Percentiles rank a stretch among this genome's conserved stretches.
phyloP scores from a whole-genome alignment of 2,329 filamentous ascomycete species.

The Calonectria naviculata region DNA sequence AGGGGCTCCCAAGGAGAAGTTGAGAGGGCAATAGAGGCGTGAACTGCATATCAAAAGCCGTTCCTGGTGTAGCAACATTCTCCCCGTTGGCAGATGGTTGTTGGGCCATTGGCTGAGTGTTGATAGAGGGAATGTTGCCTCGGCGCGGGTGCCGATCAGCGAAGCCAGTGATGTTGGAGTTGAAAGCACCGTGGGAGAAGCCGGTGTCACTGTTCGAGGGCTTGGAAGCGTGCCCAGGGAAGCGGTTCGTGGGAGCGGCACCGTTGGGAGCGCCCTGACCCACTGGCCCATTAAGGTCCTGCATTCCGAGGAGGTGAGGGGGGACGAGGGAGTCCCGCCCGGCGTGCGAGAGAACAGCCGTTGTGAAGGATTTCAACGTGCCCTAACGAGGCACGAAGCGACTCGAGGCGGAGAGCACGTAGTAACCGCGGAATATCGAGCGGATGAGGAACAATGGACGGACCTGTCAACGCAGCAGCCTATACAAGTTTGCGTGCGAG shows the following conservation, averaged over 20 bases:
- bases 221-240: slow-evolving; percentile 79
- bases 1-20: slow-evolving; percentile 93
- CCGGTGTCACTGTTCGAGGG: slow-evolving; percentile 86
- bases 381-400: slow-evolving; percentile 45
- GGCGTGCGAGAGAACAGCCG: slow-evolving; percentile 82
- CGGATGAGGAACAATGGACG: slow-evolving; percentile 22
- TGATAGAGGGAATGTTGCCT: slow-evolving; percentile 90
- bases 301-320: slow-evolving; percentile 91
- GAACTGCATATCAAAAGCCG: slow-evolving; percentile 97
- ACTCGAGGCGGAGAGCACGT: slow-evolving; percentile 21
- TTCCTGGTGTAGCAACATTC: slow-evolving; percentile 88
- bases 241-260: slow-evolving; percentile 68
- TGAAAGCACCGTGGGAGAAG: slow-evolving; percentile 93
- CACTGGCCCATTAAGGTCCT: slow-evolving; percentile 79
- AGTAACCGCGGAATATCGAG: slow-evolving; percentile 24
- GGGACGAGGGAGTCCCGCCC: slow-evolving; percentile 88
- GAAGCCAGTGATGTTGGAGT: slow-evolving; percentile 86
- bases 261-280: slow-evolving; percentile 50
- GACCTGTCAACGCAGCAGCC: background rate
- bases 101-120: slow-evolving; percentile 77
- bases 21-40: slow-evolving; percentile 95
- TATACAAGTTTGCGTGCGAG: background rate
- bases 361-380: slow-evolving; percentile 76
- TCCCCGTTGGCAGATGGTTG: slow-evolving; percentile 62
- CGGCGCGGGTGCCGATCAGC: slow-evolving; percentile 88